phyloP scores from a whole-genome alignment of 2,329 filamentous ascomycete species.

The Ceratocystis colombiana region DNA sequence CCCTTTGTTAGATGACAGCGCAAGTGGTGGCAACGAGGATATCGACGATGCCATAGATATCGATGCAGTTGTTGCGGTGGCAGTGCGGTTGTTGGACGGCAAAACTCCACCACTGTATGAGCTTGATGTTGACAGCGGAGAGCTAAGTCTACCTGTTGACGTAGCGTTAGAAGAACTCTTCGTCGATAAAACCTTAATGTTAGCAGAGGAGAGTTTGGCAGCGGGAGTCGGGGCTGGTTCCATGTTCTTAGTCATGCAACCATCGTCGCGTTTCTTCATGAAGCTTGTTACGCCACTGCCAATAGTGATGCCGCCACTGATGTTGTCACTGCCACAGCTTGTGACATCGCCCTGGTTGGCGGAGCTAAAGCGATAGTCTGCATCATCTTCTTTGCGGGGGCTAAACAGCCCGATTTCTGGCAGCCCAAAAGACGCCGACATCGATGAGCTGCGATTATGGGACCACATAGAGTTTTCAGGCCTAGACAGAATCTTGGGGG shows the following conservation, averaged over 20 bases:
- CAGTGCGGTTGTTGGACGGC: constrained; percentile 18
- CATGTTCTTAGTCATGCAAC: constrained; percentile 16
- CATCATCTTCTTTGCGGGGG: constrained; percentile 24
- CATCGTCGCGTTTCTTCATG: constrained; percentile 24
- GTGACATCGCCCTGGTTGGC: constrained; percentile 26
- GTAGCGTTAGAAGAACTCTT: constrained; percentile 3
- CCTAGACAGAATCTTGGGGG: constrained; percentile 32
- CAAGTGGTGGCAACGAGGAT: constrained; percentile 34
- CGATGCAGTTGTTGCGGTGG: constrained; percentile 28
- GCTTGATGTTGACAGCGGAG: constrained; percentile 20
- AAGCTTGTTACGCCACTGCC: constrained; percentile 35
- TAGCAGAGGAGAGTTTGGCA: not conserved
- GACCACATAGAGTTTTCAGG: constrained; percentile 15
- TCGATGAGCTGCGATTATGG: constrained; percentile 38
- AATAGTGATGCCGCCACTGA: constrained; percentile 33
- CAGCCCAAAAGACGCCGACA: constrained; percentile 25
- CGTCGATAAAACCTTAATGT: constrained; percentile 2
- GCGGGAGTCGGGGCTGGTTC: not conserved
- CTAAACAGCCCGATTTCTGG: constrained; percentile 27
- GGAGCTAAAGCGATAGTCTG: constrained; percentile 27
- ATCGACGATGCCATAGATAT: constrained; percentile 27
- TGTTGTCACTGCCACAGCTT: constrained; percentile 25
- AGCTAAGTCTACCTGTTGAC: constrained; percentile 5
- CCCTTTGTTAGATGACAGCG: constrained; percentile 31
- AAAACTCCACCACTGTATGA: constrained; percentile 10